Evolutionary conservation across 2,329 filamentous ascomycete genomes (phyloP).

Genomic region (Metarhizium brunneum): DNA sequence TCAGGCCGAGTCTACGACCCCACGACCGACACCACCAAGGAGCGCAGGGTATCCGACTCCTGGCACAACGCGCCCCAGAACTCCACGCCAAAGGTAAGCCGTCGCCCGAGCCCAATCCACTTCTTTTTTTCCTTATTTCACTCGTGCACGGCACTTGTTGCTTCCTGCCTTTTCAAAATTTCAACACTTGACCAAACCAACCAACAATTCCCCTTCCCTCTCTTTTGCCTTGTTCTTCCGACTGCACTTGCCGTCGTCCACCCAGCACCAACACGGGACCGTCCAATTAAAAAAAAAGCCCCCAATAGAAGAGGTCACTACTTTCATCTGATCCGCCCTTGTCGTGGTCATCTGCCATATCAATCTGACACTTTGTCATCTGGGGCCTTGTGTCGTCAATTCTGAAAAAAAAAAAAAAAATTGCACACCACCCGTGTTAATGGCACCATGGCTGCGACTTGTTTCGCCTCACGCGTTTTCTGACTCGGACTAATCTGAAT

Average conservation of each 20-base stretch:
- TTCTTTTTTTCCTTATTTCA: constrained; percentile 15
- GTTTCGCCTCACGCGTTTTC: background rate
- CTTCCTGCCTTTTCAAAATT: constrained; percentile 4
- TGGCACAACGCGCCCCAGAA: constrained; percentile 35
- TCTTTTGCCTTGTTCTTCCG: background rate
- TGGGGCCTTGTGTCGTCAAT: background rate
- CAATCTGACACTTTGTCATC: background rate
- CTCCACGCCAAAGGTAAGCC: constrained; percentile 39
- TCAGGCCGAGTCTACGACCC: constrained; percentile 45
- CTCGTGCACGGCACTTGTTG: constrained; percentile 10
- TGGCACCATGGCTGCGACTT: constrained; percentile 1
- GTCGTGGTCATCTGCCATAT: background rate
- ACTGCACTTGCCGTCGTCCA: background rate
- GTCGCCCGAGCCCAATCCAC: constrained; percentile 15
- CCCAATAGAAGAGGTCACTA: background rate
- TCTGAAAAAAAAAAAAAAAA: background rate
- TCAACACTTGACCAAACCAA: background rate
- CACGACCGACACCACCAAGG: constrained; percentile 38
- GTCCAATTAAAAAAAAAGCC: background rate
- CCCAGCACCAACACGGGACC: background rate
- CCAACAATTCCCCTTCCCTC: background rate
- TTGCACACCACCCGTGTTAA: background rate
- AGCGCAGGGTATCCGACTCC: constrained; percentile 37
- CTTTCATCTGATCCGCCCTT: background rate
- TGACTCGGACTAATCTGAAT: background rate